Percentiles rank a stretch among this genome's conserved stretches.
Evolutionary conservation across 1,284 basidiomycete species (phyloP).

Genomic region (Exobasidium rhododendri): DNA sequence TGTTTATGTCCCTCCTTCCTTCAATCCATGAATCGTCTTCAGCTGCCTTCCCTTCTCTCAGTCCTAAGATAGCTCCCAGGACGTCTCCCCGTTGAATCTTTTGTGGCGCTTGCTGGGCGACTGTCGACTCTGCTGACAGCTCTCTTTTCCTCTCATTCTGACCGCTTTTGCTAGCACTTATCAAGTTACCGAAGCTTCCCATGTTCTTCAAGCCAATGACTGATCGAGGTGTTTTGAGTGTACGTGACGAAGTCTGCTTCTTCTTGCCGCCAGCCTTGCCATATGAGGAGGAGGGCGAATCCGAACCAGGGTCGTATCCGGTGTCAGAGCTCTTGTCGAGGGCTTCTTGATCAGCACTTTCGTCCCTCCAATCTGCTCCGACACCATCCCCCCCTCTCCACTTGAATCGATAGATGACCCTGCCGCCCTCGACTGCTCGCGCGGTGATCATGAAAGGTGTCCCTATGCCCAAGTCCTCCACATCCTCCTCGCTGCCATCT

Average conservation of each 20-base stretch:
- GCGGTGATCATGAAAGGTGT: conserved; percentile 40
- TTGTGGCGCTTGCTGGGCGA: background rate
- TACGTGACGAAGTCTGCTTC: conserved; percentile 1
- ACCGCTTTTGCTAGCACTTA: background rate
- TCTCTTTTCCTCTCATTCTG: background rate
- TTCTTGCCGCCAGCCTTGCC: background rate
- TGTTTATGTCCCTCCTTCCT: background rate
- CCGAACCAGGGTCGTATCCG: background rate
- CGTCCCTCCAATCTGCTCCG: background rate
- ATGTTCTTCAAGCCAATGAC: background rate
- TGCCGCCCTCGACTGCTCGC: conserved; percentile 26
- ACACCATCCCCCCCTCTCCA: background rate
- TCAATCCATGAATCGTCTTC: conserved; percentile 3
- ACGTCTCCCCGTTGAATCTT: conserved; percentile 41
- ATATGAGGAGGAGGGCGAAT: conserved; percentile 1
- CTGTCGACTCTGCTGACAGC: background rate
- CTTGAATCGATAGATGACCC: conserved; percentile 36
- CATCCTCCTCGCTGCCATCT: conserved; percentile 4
- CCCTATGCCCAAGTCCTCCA: conserved; percentile 33
- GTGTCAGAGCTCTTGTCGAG: background rate
- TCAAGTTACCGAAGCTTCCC: background rate
- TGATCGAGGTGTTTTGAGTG: background rate
- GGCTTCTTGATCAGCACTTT: background rate
- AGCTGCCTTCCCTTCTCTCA: conserved; percentile 14
- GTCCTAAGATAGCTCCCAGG: conserved; percentile 44